Base-by-base conservation (phyloP, 306 rosid genomes). In the Urtica urens region DNA sequence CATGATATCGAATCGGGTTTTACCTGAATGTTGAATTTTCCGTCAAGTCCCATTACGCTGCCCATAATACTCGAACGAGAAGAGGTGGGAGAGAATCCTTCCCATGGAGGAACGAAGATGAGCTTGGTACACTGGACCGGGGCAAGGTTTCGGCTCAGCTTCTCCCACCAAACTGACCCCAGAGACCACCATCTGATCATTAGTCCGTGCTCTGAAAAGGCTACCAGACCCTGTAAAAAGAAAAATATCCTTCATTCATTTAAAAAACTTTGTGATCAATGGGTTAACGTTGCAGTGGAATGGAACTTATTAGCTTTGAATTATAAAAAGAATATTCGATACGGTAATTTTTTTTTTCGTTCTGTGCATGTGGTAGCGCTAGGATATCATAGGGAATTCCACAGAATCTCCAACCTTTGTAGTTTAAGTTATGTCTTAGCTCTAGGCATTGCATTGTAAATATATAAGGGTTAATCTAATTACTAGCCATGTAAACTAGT, bases 81-180 rank as follows among this genome's bases (percentile, higher is more conserved):
- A 68, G 93, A 72, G 69, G 84, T 90, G n/a, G 97, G 92, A 10
- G 95, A 90, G 71, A 90, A 84, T 72, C 97, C 97, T 47, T 90
- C 97, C 95, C 97, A 90, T 25, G 97, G 97, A 46, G 93, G 94
- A 62, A 90, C 84, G 64, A 90, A 90, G 35, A 90, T 84, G 57
- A 81, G 72, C 67, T 81, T 90, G 40, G 97, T 90, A 71, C 95
- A 90, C 54, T 81, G 97, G 55, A 90, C 90, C 23, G 95, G 95
- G 63, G 75, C 76, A 49, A 77, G 68, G 67, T 76, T 81, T 37
- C 93, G 76, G 78, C 82, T 90, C 55, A 90, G 57, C 71, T 84
- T 90, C 81, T 90, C 97, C 95, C 95, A 90, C 90, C 93, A 90
- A 23, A 81, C 80, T 42, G 95, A 90, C 79, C 82, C 97, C 72